Evolutionary conservation across 1,139 yeast species (phyloP), one percentile per base, ranked within the genome.

Genomic region (Candida smagusa): DNA sequence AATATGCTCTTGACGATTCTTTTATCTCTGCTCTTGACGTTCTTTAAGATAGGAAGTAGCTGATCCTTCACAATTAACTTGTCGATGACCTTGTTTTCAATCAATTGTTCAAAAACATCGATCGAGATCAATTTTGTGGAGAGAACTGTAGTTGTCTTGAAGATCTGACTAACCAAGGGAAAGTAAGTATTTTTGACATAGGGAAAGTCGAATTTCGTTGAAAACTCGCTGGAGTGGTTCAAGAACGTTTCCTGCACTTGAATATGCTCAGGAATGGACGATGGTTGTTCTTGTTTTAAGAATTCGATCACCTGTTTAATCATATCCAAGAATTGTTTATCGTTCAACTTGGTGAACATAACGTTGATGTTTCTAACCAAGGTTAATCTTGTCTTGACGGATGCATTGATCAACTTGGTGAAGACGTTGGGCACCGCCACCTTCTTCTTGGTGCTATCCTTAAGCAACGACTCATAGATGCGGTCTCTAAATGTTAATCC

Each of bases 91-190:
- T 78, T 79, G 39, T 61, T 52, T 9, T 72, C 74, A 9, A 87
- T 74, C 52, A 89, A 64, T 34, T 65, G 61, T 19, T 75, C 73
- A 50, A 92, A 82, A 1, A 86, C 72, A 22, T 71, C 65, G n/a
- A 89, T 69, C 2, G 95, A 77, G 9, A 80, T 72, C 25, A 83
- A 66, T 50, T 92, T 89, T 23, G 90, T 85, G 3, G 86, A 79
- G 29, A 89, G 64, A 30, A 92, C 78, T 0, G 94, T 85, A 0
- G 97, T 90, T 32, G 88, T 84, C 30, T 87, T 77, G 59, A 89
- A 90, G 3, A 87, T 76, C 31, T 74, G 75, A 30, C 88, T 77
- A 19, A 89, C 68, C 30, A 79, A 64, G 1, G 96, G 96, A 55
- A 86, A 77, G 12, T 88, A 67, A 12, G 77, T 77, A 48, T 81